Evolutionary conservation across 176 grass and related monocot species (phyloP), one percentile per base, ranked within the genome.

Genomic region (Bolboschoenus planiculmis): DNA sequence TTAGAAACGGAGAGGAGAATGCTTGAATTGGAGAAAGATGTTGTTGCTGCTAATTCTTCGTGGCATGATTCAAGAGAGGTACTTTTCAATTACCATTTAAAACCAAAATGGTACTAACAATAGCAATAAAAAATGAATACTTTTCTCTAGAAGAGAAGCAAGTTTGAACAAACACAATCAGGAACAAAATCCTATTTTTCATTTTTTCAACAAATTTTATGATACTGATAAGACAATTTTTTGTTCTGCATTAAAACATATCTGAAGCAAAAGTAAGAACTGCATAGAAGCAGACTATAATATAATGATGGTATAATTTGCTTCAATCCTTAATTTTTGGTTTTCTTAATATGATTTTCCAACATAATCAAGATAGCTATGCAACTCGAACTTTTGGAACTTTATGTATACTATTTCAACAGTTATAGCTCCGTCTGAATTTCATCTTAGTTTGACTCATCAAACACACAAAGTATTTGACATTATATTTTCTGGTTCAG

Each of bases 1-100:
- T 63, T 84, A 63, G 83, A 92, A 40, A 56, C 92, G 88, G 80
- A 87, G 75, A 87, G 65, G 40, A 88, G 86, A 65, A 84, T 97
- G 51, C 83, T 89, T 78, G 46, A 34, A 70, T 56, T 85, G 4
- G 88, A 88, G 4, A 79, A 74, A 44, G 84, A 72, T 14, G 48
- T 78, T 44, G 39, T 57, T 75, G 71, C 74, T 84, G 87, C 87
- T 81, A 79, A 84, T 85, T 68, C 76, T 81, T 89, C 60, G 46
- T 94, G 87, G 92, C 60, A 72, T 47, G 86, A 83, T 75, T 80
- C 85, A 80, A 97, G 87, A 62, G 88, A 92, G 95, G 92, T 97
- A 97, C 60, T n/a, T 5, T 18, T 57, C 42, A 43, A 10, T 63
- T 79, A 13, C 43, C 26, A 53, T 48, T 78, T 15, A 78, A 50